These are phyloP conservation scores for Cucurbita argyrosperma DNA, from an alignment of 306 rosid species.

Conservation along the genomic window DNA sequence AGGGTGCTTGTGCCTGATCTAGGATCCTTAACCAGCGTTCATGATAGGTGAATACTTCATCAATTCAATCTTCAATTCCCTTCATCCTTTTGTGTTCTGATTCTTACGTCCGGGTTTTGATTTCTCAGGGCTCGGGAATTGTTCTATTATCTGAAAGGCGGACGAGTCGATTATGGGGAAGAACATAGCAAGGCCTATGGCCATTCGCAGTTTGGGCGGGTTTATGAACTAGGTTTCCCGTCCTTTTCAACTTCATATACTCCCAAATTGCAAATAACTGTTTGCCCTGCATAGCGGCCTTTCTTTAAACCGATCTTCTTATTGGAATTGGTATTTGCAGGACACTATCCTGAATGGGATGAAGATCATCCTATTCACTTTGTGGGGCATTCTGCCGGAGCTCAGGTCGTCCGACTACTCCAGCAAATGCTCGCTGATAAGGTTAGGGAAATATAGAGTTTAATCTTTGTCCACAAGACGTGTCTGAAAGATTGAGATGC, in stretches of 20 bases:
- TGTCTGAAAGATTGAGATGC: neutral
- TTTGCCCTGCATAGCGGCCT: neutral
- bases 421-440: constrained; percentile 98
- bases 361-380: constrained; percentile 92
- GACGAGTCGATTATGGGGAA: constrained; percentile 84
- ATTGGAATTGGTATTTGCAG: constrained; percentile 26
- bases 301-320: neutral
- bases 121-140: constrained; percentile 69
- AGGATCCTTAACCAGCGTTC: constrained; percentile 81
- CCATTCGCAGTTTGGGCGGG: constrained; percentile 68
- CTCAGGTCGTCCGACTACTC: constrained; percentile 83
- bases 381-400: constrained; percentile 95
- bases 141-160: constrained; percentile 94
- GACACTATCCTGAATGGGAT: constrained; percentile 94
- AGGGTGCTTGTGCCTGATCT: constrained; percentile 97
- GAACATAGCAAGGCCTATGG: constrained; percentile 85
- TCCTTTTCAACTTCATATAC: neutral
- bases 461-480: neutral
- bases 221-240: constrained; percentile 58
- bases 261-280: neutral
- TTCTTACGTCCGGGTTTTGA: neutral
- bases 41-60: constrained; percentile 41
- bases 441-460: constrained; percentile 25
- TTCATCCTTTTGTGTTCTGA: neutral
- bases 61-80: neutral